Percentiles rank a stretch among this genome's conserved stretches.
Conservation (phyloP, 225 moss, liverwort and hornwort genomes). For the Pseudoscleropodium purum region DNA sequence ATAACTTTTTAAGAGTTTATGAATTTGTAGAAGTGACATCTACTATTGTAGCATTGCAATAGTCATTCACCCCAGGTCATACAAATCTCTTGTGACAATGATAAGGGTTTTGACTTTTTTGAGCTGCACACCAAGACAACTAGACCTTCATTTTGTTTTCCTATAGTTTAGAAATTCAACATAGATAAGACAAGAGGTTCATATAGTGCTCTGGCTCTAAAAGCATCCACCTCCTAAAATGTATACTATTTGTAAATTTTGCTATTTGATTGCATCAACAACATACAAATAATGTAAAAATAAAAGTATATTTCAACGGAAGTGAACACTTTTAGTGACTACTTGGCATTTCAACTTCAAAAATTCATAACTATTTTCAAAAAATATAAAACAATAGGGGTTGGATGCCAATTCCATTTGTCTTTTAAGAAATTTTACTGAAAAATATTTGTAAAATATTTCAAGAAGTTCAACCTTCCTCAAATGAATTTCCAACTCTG, state of each 20-base stretch:
- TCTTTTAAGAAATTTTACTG: fast-evolving
- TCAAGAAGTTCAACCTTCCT: neutral
- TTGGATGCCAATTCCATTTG: neutral
- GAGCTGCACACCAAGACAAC: fast-evolving
- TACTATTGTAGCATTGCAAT: fast-evolving
- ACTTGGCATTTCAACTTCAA: neutral
- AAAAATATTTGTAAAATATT: neutral
- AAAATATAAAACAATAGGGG: fast-evolving
- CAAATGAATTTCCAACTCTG: neutral
- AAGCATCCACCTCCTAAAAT: neutral
- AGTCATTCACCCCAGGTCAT: neutral
- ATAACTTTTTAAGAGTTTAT: neutral
- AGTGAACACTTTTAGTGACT: neutral
- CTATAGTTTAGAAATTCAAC: neutral
- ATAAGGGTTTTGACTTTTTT: fast-evolving
- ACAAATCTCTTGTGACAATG: neutral
- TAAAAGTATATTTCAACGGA: neutral
- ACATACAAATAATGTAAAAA: neutral
- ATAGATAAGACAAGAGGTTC: fast-evolving
- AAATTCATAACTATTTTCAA: neutral
- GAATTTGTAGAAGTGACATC: neutral
- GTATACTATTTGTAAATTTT: neutral
- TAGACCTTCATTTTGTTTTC: fast-evolving
- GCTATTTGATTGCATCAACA: neutral
- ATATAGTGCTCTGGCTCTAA: fast-evolving